Conservation (phyloP, 2,329 filamentous ascomycete genomes). For the Exserohilum rostratum region DNA sequence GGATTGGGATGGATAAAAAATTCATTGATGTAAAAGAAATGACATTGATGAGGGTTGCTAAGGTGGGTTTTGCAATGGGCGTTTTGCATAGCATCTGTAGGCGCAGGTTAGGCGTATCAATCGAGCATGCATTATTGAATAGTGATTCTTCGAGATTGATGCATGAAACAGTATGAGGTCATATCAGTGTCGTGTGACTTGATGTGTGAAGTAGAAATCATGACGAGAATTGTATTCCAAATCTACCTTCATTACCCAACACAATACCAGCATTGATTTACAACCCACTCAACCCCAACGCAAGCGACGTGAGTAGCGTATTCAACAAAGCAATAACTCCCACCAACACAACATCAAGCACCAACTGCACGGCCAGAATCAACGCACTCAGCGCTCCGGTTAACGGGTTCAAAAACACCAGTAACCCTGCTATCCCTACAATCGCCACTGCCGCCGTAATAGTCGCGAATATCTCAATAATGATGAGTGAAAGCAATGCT, state of each 20-base stretch:
- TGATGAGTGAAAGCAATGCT: slow-evolving; percentile 22
- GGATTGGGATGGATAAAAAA: not conserved
- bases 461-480: slow-evolving; percentile 29
- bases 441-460: slow-evolving; percentile 22
- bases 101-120: slow-evolving; percentile 1
- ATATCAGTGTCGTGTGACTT: too few species aligned
- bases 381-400: slow-evolving; percentile 19
- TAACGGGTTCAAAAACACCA: slow-evolving; percentile 23
- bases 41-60: not conserved
- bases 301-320: slow-evolving; percentile 16
- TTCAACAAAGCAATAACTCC: slow-evolving; percentile 24
- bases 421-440: slow-evolving; percentile 20
- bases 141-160: too few species aligned
- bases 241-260: not conserved
- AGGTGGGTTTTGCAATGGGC: not conserved
- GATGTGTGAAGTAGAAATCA: too few species aligned
- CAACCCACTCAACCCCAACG: slow-evolving; percentile 16
- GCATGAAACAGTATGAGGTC: too few species aligned
- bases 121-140: slow-evolving; percentile 1
- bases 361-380: slow-evolving; percentile 23
- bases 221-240: too few species aligned
- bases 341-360: slow-evolving; percentile 22
- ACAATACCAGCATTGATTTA: not conserved
- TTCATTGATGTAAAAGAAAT: not conserved
- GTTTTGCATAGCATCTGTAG: slow-evolving; percentile 6